phyloP scores from a whole-genome alignment of 495 filamentous ascomycete genomes.

The Pseudoneurospora amorphoporcata region DNA sequence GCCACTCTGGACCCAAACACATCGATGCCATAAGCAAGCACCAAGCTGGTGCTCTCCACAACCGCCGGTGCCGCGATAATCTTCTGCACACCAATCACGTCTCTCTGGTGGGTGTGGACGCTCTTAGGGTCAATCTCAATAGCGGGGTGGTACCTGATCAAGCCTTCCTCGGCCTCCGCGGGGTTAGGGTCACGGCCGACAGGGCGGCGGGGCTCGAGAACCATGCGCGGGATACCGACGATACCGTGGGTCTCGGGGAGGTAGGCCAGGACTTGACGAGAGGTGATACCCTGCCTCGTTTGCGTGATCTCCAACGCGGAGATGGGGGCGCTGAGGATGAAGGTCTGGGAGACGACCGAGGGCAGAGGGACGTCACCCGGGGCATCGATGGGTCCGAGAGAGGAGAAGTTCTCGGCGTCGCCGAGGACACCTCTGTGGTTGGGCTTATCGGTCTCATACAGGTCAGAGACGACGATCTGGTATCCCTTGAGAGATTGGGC shows the following conservation, averaged over 20 bases:
- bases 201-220: conserved; percentile 82
- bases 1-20: conserved; percentile 77
- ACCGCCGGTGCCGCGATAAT: conserved; percentile 64
- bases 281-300: conserved; percentile 88
- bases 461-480: conserved; percentile 75
- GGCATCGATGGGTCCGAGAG: conserved; percentile 43
- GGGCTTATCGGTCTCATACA: conserved; percentile 73
- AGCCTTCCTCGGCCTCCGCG: conserved; percentile 71
- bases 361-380: conserved; percentile 42
- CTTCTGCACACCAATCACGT: conserved; percentile 63
- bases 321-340: conserved; percentile 65
- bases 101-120: conserved; percentile 70
- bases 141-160: conserved; percentile 61
- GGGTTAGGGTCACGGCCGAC: conserved; percentile 74
- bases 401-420: conserved; percentile 59
- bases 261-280: conserved; percentile 68
- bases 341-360: conserved; percentile 67
- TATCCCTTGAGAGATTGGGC: conserved; percentile 64
- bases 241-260: conserved; percentile 62
- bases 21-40: conserved; percentile 84
- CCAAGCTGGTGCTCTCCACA: conserved; percentile 87
- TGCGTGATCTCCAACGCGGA: conserved; percentile 72
- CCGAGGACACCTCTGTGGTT: conserved; percentile 81
- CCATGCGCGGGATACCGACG: conserved; percentile 62
- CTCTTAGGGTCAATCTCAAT: conserved; percentile 79